Evolutionary conservation across 768 basidiomycete genomes (phyloP), one percentile per base, ranked within the genome.

Genomic region (Suillus tomentosus): DNA sequence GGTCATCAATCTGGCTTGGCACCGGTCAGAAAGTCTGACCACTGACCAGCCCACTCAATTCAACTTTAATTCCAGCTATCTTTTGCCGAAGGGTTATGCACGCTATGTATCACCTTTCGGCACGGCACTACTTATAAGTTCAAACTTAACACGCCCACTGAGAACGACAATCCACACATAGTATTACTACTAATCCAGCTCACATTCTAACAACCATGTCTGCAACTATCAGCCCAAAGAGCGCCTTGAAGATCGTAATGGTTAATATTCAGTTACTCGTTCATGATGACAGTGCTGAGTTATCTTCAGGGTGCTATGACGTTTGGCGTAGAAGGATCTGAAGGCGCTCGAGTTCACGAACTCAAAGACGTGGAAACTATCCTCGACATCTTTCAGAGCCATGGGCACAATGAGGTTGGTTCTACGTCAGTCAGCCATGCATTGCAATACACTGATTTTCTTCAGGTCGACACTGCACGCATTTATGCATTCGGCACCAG

Each of bases 401-500:
- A 85, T 68, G 87, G 88, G 0, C 87, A 89, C 72, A 77, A 74
- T 43, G 85, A 87, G 77, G 75, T 82, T 55, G 60, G 63, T 74
- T 54, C 64, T 64, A 13, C 31, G 34, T 15, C 45, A 9, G 43
- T 63, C 3, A 15, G 27, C 24, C 3, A 39, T 19, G 7, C n/a
- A 22, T 45, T 6, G n/a, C 40, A n/a, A 60, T 15, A 22, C 27
- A 3, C 10, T 3, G 22, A 39, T 57, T 40, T 9, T 17, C 3
- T 36, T 22, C 56, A 77, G 71, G 62, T 78, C 48, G 77, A 78
- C 62, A 71, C 73, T 45, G 69, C 70, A 3, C 66, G 71, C 17
- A 36, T 60, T n/a, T 77, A 76, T 62, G 55, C 61, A 8, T 69
- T 68, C 1, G 75, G 77, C 3, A 78, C 78, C 6, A 71, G 67